Percentiles rank a stretch among this genome's conserved stretches.
These are phyloP conservation scores for Acanthamoeba healyi DNA, from an alignment of 208 protist species.

Conservation along the genomic window DNA sequence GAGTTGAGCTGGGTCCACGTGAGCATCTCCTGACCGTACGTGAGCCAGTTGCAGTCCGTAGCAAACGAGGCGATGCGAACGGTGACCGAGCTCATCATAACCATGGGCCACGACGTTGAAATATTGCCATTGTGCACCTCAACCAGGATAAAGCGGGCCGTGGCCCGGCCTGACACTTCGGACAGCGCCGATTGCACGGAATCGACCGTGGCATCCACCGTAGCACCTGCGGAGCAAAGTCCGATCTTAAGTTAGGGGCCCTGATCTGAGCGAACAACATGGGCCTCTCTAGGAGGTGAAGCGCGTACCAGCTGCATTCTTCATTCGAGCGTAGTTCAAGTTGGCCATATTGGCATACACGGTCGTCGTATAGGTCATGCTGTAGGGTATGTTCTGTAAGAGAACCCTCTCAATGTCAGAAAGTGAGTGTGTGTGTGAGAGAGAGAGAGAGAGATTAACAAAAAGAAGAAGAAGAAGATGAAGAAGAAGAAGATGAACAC, in stretches of 20 bases:
- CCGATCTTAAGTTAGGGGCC: not conserved
- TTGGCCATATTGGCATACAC: not conserved
- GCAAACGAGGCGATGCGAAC: too few relatives aligned
- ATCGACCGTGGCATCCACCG: not conserved
- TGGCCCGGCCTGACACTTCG: not conserved
- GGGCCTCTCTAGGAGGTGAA: not conserved
- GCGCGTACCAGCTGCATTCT: not conserved
- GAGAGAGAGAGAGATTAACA: too few relatives aligned
- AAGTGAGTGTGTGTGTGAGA: too few relatives aligned
- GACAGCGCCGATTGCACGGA: not conserved
- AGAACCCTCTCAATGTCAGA: not conserved
- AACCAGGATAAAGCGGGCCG: not conserved
- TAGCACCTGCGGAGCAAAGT: not conserved
- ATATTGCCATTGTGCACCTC: not conserved
- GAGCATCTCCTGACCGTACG: not conserved
- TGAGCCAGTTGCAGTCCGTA: slow-evolving; percentile 7
- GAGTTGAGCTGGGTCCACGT: not conserved
- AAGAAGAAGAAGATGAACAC: too few relatives aligned
- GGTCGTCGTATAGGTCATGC: slow-evolving; percentile 13
- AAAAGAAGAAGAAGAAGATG: too few relatives aligned
- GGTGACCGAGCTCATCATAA: not conserved
- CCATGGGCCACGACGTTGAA: not conserved
- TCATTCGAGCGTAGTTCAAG: not conserved
- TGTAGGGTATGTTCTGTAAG: not conserved
- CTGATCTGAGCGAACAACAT: not conserved